Base-by-base conservation (phyloP, 2,329 filamentous ascomycete species). In the Aspergillus amoenus region DNA sequence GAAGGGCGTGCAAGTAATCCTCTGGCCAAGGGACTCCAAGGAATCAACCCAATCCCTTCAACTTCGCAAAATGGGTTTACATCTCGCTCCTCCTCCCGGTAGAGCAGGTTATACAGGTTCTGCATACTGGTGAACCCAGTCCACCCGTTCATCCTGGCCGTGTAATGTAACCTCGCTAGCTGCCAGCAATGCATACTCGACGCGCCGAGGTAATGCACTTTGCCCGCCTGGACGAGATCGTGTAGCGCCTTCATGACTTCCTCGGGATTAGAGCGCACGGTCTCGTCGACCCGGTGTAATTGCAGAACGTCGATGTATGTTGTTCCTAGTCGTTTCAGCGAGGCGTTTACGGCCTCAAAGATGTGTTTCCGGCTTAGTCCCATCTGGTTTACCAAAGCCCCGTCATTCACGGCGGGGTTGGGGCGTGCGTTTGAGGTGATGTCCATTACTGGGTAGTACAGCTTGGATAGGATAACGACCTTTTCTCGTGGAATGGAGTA, bases 241-340 rank as follows among this genome's bases (percentile, higher is more conserved):
- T 87, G 80, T 11, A 86, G 69, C 5, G 82, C 82, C 57, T 79
- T 77, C 84, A 87, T 86, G 18, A 84, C 86, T 70, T 87, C 84
- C 60, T 86, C 83, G 5, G 78, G 69, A 0, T 82, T 80, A 5
- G 80, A 82, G 0, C 9, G 37, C 3, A 49, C 50, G 2, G 77
- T 76, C 2, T 76, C 74, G 62, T 88, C 84, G 12, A 85, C 76
- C 1, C 84, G 79, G 64, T 88, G 85, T 45, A 88, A 82, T 67
- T 87, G 83, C 3, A 86, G 75, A 15, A 86, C 79, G 64, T 88
- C 84, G 60, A 86, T 82, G 69, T 88, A 86, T 2, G 80, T 84
- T 1, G 81, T 84, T 24, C 79, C 80, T 37, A 88, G 73, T 9
- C 84, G 71, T 62, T 78, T 55, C 0, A 73, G 57, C 13, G 64